Evolutionary conservation across 352 stramenopile species (phyloP).

Genomic region (Phytophthora sp.): DNA sequence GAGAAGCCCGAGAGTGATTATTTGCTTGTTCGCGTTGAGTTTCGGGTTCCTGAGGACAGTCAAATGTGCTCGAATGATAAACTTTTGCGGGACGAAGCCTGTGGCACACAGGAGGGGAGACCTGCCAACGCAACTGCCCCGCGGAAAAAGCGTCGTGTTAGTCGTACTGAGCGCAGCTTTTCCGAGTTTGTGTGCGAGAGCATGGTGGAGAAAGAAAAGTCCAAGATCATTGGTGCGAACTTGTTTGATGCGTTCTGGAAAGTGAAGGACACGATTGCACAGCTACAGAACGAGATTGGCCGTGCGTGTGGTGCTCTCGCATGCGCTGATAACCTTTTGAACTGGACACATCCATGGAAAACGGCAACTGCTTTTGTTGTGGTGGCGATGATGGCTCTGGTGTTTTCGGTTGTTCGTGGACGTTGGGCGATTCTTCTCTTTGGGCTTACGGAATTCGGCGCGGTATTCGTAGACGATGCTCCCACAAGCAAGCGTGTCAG

Average conservation of each 20-base stretch:
- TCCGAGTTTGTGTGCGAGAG: constrained; percentile 76
- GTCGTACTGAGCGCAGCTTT: constrained; percentile 59
- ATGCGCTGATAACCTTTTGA: constrained; percentile 83
- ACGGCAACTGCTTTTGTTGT: constrained; percentile 65
- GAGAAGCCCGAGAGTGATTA: constrained; percentile 42
- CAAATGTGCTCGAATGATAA: constrained; percentile 25
- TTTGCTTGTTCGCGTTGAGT: constrained; percentile 61
- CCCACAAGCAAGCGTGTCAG: constrained; percentile 79
- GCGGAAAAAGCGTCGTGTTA: constrained; percentile 30
- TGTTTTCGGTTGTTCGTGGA: constrained; percentile 73
- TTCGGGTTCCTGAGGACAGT: constrained; percentile 41
- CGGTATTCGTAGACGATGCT: constrained; percentile 77
- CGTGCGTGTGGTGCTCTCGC: constrained; percentile 70
- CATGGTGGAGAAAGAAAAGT: constrained; percentile 75
- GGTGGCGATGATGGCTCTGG: constrained; percentile 50
- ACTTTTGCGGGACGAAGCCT: constrained; percentile 15
- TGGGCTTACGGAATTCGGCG: constrained; percentile 78
- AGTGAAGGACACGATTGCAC: constrained; percentile 82
- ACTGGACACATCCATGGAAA: constrained; percentile 91
- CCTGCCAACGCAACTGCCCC: constrained; percentile 6
- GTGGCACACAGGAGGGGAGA: constrained; percentile 18
- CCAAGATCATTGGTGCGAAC: constrained; percentile 67
- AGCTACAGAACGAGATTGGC: constrained; percentile 79
- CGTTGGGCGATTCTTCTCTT: constrained; percentile 80
- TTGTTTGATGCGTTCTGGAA: constrained; percentile 86